Evolutionary conservation across 2,329 filamentous ascomycete genomes (phyloP), one percentile per base, ranked within the genome.

Genomic region (Hypoxylon sp.): DNA sequence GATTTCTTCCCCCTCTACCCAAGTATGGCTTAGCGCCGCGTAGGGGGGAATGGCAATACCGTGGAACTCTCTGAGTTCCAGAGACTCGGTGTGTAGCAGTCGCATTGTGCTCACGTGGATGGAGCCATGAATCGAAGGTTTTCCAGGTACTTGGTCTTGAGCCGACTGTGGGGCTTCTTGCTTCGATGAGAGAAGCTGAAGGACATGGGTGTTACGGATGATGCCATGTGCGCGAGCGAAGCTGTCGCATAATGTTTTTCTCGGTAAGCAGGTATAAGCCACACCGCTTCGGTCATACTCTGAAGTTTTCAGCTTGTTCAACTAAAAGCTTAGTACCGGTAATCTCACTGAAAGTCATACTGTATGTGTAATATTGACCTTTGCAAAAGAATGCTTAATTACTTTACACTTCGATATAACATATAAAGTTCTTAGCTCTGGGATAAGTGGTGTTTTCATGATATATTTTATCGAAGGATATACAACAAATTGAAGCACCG

Each of bases 11-110:
- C 57, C 55, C 2, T 63, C 69, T 12, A 59, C 56, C 69, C 67
- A 73, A 11, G 57, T 63, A 41, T 73, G 71, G 9, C 67, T 72
- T n/a, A 70, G 59, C 9, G 72, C 72, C 9, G 65, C 67, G 23
- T 73, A 73, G 1, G 43, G 23, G n/a, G 67, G 67, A 3, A 67
- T 21, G 3, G 37, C 37, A 1, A 53, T 34, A 7, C 62, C 63
- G 16, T 61, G 23, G 57, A 71, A 74, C 41, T 68, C 65, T 3
- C 62, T 37, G 2, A 71, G 52, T 7, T 61, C 21, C 4, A 61
- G 32, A 4, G 59, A 66, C 12, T 45, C n/a, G n/a, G 68, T 70
- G 39, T 69, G 58, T 9, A 73, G 12, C 5, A 73, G 62, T 30
- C 69, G 63, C 70, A 72, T 71, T 16, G 25, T 19, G 27, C 21